These are phyloP conservation scores for Fonsecaea multimorphosa DNA, from an alignment of 2,329 filamentous ascomycete genomes.

Conservation along the genomic window DNA sequence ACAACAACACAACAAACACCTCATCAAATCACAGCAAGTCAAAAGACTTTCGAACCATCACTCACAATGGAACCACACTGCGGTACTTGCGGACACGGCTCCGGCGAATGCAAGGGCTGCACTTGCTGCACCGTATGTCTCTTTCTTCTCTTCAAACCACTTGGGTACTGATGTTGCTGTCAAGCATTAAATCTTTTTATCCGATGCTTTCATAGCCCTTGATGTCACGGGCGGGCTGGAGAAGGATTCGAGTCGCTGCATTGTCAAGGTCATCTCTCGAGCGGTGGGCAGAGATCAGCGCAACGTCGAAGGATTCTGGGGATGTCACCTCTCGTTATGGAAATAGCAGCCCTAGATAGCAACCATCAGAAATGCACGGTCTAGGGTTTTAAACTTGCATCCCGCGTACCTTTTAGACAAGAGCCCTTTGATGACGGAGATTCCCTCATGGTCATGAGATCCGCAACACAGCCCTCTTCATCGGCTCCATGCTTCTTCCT, in stretches of 20 bases:
- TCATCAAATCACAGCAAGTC: not conserved
- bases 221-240: not conserved
- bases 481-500: not conserved
- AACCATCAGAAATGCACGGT: not conserved
- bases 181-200: not conserved
- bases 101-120: constrained; percentile 5
- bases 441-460: not conserved
- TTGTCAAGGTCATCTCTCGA: not conserved
- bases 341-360: constrained; percentile 6
- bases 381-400: not conserved
- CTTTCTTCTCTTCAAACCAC: not conserved
- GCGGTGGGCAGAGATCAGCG: not conserved
- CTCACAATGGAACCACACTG: constrained; percentile 5
- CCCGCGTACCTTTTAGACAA: not conserved
- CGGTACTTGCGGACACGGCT: not conserved
- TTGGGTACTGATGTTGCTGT: not conserved
- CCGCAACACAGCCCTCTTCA: not conserved
- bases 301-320: not conserved
- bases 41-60: not conserved
- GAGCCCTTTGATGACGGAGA: not conserved
- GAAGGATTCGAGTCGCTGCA: not conserved
- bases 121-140: constrained; percentile 1
- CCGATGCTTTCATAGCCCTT: not conserved
- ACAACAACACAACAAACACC: not conserved
- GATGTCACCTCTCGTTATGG: not conserved